Conservation (phyloP, 371 early-diverging fungal species). For the Quaeritorhiza haematococci region DNA sequence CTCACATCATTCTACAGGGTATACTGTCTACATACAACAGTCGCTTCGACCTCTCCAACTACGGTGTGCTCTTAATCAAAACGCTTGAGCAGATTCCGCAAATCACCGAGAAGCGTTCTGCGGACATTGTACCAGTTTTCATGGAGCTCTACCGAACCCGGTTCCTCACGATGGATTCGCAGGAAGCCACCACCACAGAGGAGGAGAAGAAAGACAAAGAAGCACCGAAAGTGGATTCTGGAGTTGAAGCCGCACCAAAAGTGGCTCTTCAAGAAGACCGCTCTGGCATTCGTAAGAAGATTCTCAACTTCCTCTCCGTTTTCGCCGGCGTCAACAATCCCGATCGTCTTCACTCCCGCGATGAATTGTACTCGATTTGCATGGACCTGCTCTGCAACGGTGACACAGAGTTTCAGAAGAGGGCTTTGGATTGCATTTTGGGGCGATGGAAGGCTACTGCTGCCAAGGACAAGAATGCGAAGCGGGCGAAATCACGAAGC, state of each 20-base stretch:
- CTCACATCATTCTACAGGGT: no score
- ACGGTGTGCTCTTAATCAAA: conserved; percentile 62
- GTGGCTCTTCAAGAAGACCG: not conserved
- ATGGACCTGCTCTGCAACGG: conserved; percentile 72
- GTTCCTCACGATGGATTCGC: conserved; percentile 13
- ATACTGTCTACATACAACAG: no score
- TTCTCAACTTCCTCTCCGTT: conserved; percentile 63
- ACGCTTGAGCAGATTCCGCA: conserved; percentile 60
- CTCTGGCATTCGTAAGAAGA: conserved; percentile 16
- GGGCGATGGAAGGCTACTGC: conserved; percentile 75
- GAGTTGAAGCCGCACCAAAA: conserved; percentile 1
- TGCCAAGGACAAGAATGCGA: no score
- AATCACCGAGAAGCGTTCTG: conserved; percentile 67
- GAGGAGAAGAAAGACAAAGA: conserved; percentile 30
- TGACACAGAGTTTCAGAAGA: conserved; percentile 70
- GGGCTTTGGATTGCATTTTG: conserved; percentile 76
- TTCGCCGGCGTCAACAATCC: conserved; percentile 75
- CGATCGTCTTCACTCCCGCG: conserved; percentile 41
- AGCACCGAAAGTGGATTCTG: conserved; percentile 7
- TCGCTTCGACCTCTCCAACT: conserved; percentile 44
- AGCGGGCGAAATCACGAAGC: no score
- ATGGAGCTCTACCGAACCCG: conserved; percentile 65
- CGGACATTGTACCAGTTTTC: conserved; percentile 69
- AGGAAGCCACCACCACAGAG: conserved; percentile 14
- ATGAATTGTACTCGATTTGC: conserved; percentile 55